Evolutionary conservation across 305 asterid species (phyloP), one percentile per base, ranked within the genome.

Genomic region (Solanum hybrid): DNA sequence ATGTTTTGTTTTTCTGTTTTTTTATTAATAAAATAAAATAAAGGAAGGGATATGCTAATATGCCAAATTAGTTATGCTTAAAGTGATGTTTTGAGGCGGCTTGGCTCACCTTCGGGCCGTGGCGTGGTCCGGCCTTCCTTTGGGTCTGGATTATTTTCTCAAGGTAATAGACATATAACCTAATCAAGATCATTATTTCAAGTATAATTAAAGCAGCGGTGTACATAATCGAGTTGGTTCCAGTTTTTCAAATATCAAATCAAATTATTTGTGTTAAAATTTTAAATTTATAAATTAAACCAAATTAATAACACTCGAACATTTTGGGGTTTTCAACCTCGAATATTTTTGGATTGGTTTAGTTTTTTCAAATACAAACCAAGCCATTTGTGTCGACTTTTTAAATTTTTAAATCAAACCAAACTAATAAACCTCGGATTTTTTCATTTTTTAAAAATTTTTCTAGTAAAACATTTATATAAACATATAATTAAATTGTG

Each of bases 221-320:
- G 57, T 4, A 4, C 2, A 41, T 41, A 0, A 51, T 1, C 0
- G 4, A 51, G 68, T 6, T 51, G 9, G 68, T 51, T 51, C 0
- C 0, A 0, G 0, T 51, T 51, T 51, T 51, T 15, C 0, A 51
- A 15, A 0, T 51, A 51, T 51, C 10, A 51, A 15, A 15, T 51
- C 0, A 51, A 51, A 15, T 6, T 15, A 17, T 15, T 51, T 51
- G 3, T 51, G 3, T 51, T 0, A 51, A 51, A 1, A 0, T 51
- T 51, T 51, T 51, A 51, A 51, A 15, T 51, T 51, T 51, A 51
- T 51, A 51, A 51, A 15, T 51, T 10, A 51, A 51, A 51, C 2
- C 1, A 51, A 51, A 5, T 17, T 51, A 51, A 2, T 51, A 51
- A 15, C 7, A 51, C n/a, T 51, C 20, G 7, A 5, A 51, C 7